These are phyloP conservation scores for Syzygium oleosum DNA, from an alignment of 345 rosid species.

Conservation along the genomic window DNA sequence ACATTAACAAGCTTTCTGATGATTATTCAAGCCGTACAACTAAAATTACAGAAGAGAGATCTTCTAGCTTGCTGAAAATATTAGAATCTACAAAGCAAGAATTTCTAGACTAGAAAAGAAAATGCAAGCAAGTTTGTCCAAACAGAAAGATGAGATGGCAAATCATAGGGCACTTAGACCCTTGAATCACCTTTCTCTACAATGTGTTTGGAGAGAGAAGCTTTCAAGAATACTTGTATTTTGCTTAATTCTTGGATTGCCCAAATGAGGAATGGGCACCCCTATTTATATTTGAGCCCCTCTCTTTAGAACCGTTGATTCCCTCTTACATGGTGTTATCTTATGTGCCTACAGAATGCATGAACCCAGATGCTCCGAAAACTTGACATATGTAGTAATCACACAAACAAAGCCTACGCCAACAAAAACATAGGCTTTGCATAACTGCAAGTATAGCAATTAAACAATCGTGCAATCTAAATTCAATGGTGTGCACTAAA, in stretches of 20 bases:
- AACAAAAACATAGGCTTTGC: not conserved
- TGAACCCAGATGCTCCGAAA: not conserved
- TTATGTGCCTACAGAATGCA: not conserved
- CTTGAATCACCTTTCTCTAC: not conserved
- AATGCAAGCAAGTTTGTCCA: conserved; percentile 56
- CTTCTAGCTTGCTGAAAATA: conserved; percentile 59
- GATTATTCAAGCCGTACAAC: conserved; percentile 61
- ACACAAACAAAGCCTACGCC: not conserved
- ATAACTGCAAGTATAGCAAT: not conserved
- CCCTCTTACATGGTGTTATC: too few relatives aligned
- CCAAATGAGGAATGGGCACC: not conserved
- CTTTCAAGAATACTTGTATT: not conserved
- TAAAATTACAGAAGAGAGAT: conserved; percentile 72
- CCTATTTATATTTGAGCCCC: not conserved
- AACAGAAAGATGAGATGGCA: conserved; percentile 29
- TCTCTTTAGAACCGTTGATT: not conserved
- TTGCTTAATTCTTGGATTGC: not conserved
- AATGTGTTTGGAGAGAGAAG: not conserved
- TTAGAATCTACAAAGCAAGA: conserved; percentile 75
- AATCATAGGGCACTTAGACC: too few relatives aligned
- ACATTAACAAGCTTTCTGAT: conserved; percentile 85
- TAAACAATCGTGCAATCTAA: not conserved
- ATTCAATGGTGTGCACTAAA: not conserved
- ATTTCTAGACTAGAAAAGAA: conserved; percentile 64
- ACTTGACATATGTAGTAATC: not conserved